Percentiles rank a stretch among this genome's conserved stretches.
Evolutionary conservation across 148 eudicot species (phyloP).

Genomic region (Drosera capensis): DNA sequence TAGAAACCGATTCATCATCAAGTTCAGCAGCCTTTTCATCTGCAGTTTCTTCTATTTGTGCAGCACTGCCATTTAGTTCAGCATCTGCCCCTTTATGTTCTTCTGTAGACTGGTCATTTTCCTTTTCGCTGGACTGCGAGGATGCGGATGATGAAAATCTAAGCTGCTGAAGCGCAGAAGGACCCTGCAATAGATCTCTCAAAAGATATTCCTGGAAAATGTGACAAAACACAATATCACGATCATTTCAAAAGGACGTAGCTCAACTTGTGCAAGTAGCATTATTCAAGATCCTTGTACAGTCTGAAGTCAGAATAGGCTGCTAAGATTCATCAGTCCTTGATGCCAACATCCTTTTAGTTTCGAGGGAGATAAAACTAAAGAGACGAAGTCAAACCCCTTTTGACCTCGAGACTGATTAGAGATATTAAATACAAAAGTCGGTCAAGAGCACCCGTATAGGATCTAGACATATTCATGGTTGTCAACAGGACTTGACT

Average conservation of each 20-base stretch:
- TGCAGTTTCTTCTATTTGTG: slow-evolving; percentile 14
- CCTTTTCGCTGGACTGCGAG: slow-evolving; percentile 30
- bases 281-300: not conserved
- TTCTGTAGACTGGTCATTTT: slow-evolving; percentile 24
- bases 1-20: slow-evolving; percentile 31
- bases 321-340: too few species aligned
- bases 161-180: slow-evolving; percentile 24
- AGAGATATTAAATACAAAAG: too few species aligned
- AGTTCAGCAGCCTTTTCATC: slow-evolving; percentile 12
- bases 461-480: too few species aligned
- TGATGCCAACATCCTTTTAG: too few species aligned
- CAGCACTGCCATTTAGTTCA: slow-evolving; percentile 6
- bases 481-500: too few species aligned
- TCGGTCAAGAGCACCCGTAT: too few species aligned
- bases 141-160: slow-evolving; percentile 70
- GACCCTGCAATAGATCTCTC: slow-evolving; percentile 14
- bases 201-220: slow-evolving; percentile 16
- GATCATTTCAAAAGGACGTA: not conserved
- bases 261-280: not conserved
- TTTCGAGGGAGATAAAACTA: too few species aligned
- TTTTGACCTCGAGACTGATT: too few species aligned
- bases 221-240: not conserved
- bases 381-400: too few species aligned
- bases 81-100: slow-evolving; percentile 20
- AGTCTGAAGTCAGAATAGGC: too few species aligned